Conservation (phyloP, 257 asterid species). For the Perilla frutescens region DNA sequence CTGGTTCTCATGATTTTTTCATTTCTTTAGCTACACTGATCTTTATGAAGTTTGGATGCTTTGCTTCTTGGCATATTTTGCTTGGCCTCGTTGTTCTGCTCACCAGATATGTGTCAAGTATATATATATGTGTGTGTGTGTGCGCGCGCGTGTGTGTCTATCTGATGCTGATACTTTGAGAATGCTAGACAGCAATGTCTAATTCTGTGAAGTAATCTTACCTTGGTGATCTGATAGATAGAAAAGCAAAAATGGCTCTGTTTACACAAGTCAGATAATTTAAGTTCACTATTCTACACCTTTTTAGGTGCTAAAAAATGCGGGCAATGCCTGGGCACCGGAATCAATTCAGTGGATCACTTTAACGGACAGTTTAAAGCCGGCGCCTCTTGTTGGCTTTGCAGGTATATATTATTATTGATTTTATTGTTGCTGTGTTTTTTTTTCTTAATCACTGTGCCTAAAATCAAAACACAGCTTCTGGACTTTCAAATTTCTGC, state of each 20-base stretch:
- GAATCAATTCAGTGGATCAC: slow-evolving; percentile 80
- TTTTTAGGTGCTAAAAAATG: slow-evolving; percentile 64
- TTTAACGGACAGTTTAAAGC: slow-evolving; percentile 91
- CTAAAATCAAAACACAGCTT: not conserved
- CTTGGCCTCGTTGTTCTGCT: too few relatives aligned
- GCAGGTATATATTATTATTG: slow-evolving; percentile 58
- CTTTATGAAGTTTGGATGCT: not conserved
- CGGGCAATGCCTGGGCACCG: slow-evolving; percentile 73
- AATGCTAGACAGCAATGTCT: not conserved
- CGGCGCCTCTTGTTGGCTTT: slow-evolving; percentile 88
- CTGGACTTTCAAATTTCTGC: not conserved
- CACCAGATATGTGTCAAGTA: too few relatives aligned
- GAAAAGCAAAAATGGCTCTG: not conserved
- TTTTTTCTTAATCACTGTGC: not conserved
- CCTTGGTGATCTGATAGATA: not conserved
- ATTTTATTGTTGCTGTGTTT: not conserved
- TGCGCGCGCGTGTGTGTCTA: not conserved
- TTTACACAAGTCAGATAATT: not conserved
- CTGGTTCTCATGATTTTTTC: not conserved
- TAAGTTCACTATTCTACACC: slow-evolving; percentile 10
- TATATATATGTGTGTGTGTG: too few relatives aligned
- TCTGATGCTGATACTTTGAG: not conserved
- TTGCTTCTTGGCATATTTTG: not conserved
- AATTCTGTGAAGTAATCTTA: not conserved
- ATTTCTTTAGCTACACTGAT: not conserved